These are phyloP conservation scores for Vigna trinervia DNA, from an alignment of 306 rosid species.

Conservation along the genomic window DNA sequence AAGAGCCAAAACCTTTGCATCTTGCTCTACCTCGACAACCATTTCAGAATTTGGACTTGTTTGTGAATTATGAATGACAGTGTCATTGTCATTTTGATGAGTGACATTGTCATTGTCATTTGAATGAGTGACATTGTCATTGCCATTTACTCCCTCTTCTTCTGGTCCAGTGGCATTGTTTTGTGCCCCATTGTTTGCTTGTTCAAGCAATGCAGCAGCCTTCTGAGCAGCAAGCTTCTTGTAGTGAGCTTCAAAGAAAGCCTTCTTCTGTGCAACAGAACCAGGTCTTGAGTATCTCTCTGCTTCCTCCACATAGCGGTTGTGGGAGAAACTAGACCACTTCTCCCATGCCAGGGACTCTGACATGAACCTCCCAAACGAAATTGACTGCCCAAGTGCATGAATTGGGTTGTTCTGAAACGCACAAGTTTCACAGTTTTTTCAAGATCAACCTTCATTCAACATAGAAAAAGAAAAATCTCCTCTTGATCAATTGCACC, in stretches of 20 bases:
- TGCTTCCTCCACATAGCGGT: slow-evolving; percentile 96
- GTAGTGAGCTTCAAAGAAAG: slow-evolving; percentile 99
- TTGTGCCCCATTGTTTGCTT: slow-evolving; percentile 54
- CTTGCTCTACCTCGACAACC: slow-evolving; percentile 46
- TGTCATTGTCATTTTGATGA: neutral
- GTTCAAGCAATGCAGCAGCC: slow-evolving; percentile 75
- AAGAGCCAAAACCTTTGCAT: slow-evolving; percentile 33
- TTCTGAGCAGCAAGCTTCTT: slow-evolving; percentile 89
- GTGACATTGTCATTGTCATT: neutral
- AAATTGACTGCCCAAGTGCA: slow-evolving; percentile 83
- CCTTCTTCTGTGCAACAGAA: slow-evolving; percentile 96
- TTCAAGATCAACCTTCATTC: slow-evolving; percentile 46
- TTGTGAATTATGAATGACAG: slow-evolving; percentile 13
- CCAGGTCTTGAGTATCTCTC: slow-evolving; percentile 85
- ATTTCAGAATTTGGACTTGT: slow-evolving; percentile 40
- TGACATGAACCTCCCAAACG: slow-evolving; percentile 87
- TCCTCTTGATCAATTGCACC: slow-evolving; percentile 33
- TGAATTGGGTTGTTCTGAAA: slow-evolving; percentile 75
- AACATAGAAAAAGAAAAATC: slow-evolving; percentile 15
- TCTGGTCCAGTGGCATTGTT: slow-evolving; percentile 41
- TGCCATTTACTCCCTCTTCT: neutral
- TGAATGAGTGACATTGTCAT: no score
- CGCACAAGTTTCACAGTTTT: slow-evolving; percentile 51
- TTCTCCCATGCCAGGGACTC: slow-evolving; percentile 91
- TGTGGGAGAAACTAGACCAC: slow-evolving; percentile 85